Base-by-base conservation (phyloP, 805 yeast genomes). In the Candida easanensis region DNA sequence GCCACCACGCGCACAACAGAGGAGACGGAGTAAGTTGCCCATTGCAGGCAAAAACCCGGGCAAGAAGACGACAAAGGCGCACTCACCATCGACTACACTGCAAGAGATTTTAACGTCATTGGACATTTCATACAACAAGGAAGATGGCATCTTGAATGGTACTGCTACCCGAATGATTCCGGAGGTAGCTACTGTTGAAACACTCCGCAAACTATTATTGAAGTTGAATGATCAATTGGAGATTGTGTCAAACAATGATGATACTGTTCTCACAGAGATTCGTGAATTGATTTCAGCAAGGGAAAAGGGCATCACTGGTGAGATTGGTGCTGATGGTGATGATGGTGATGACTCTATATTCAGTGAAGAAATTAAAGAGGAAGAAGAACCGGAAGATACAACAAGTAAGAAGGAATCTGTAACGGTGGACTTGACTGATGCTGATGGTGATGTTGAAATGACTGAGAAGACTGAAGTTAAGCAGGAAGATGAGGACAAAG, bases 131-230 rank as follows among this genome's bases (percentile, higher is more conserved):
- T 83, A 77, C 55, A 86, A 82, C 53, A 66, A 74, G 4, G 75
- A 77, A 31, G 66, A 75, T 15, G 89, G 89, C 1, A 61, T 77
- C 40, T 61, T 84, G 19, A 80, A 74, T 50, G 90, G 90, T 0
- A 81, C 77, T 16, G 55, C 71, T 5, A 67, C 77, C 0, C 64
- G 73, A 2, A 70, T 76, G 5, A 62, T 68, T 17, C 75, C 74
- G 1, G 42, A 45, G 3, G 38, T 67, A 17, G 6, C 40, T 1
- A 32, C 33, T 1, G 35, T 58, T 14, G 62, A 57, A 17, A 34
- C 41, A 3, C 31, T 58, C 42, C 39, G 51, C 39, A 70, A 70
- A 42, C 62, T 70, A 4, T 58, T 79, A 31, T 58, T 65, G 14
- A 76, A 77, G 42, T 56, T 79, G 46, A 68, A 66, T 53, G 61